A percentile compares a stretch with the other conserved stretches of the same genome.
Conservation (phyloP, 805 yeast species). For the Cyberlindnera subsufficiens region DNA sequence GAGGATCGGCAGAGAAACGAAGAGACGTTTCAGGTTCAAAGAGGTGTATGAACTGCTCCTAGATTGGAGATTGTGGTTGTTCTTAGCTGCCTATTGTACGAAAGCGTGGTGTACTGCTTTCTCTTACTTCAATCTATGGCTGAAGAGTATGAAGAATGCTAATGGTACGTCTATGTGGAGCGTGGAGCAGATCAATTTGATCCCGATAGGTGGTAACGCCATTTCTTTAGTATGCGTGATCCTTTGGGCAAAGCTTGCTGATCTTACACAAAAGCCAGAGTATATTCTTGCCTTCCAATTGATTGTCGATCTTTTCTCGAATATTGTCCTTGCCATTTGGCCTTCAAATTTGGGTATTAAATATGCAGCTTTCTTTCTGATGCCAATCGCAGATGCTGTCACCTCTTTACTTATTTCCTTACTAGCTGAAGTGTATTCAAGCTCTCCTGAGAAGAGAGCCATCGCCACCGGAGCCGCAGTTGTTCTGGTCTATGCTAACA, state of each 20-base stretch:
- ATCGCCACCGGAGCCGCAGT: slow-evolving; percentile 36
- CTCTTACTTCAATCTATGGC: slow-evolving; percentile 11
- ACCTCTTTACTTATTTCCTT: slow-evolving; percentile 9
- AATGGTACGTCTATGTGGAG: slow-evolving; percentile 11
- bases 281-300: slow-evolving; percentile 2
- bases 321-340: slow-evolving; percentile 10
- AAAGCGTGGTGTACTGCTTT: slow-evolving; percentile 6
- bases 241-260: slow-evolving; percentile 10
- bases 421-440: slow-evolving; percentile 14
- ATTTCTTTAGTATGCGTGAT: slow-evolving; percentile 11
- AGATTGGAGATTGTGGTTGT: slow-evolving; percentile 12
- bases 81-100: slow-evolving; percentile 9
- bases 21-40: slow-evolving; percentile 4
- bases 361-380: slow-evolving; percentile 12
- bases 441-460: slow-evolving; percentile 34
- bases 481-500: slow-evolving; percentile 36
- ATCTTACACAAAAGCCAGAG: slow-evolving; percentile 8
- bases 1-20: slow-evolving; percentile 11
- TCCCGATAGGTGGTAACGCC: slow-evolving; percentile 18
- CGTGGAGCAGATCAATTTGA: slow-evolving; percentile 11
- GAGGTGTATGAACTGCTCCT: slow-evolving; percentile 1
- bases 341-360: slow-evolving; percentile 4
- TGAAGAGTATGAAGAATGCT: slow-evolving; percentile 10
- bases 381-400: slow-evolving; percentile 9
- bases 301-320: slow-evolving; percentile 4